Base-by-base conservation (phyloP, 2,329 filamentous ascomycete genomes). In the Fusarium succisae region DNA sequence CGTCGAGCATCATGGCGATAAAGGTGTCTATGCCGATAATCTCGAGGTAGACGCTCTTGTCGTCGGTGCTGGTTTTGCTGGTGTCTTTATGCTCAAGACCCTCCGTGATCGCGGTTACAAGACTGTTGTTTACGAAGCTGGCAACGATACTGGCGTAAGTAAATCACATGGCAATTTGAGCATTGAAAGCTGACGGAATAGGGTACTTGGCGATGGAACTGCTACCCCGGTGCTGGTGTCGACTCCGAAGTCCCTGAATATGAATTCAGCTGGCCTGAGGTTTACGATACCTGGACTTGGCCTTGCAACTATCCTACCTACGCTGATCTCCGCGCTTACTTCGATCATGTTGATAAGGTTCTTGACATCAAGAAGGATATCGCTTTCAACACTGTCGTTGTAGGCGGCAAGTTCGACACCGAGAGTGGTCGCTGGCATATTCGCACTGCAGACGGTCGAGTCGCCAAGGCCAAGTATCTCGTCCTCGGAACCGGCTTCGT, bases 241-340 rank as follows among this genome's bases (percentile, higher is more conserved):
- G 89, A 91, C 79, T 87, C 85, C 0, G 84, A 88, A 60, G 83
- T 87, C 6, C 87, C 87, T 0, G 82, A 85, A 60, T 90, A 90
- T 67, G 84, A 90, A 71, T 86, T 87, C 61, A 87, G 84, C 3
- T 86, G 85, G 76, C 87, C 87, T 14, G 85, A 87, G 66, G 82
- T 86, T 2, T 88, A 82, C 77, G 83, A 88, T 78, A 86, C 86
- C 8, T 91, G 89, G 89, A 89, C 83, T 41, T 92, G 89, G 87
- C 81, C 82, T 0, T 84, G 79, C 68, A 86, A 86, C 64, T 90
- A 88, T 56, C 88, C 89, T 2, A 84, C 80, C 17, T 87, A 85
- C 30, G 70, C 83, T 30, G 87, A 92, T 50, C 82, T 92, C 2
- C 84, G 87, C 18, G 77, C 79, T 8, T 92, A 92, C 78, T 92